These are phyloP conservation scores for Prunus dulcis DNA, from an alignment of 306 rosid species.

Conservation along the genomic window DNA sequence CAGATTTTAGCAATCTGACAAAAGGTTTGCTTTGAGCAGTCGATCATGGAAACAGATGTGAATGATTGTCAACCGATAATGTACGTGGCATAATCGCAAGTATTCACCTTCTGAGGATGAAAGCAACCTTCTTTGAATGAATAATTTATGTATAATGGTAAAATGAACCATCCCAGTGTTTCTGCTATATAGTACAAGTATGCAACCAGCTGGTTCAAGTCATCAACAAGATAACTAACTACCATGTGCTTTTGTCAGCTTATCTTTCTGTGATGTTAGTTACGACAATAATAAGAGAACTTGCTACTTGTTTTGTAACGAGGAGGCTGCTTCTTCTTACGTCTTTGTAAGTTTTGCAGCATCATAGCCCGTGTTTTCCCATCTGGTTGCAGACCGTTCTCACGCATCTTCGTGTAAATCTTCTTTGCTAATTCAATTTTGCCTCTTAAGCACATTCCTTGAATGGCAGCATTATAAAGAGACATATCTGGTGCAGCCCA, in stretches of 20 bases:
- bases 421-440: conserved; percentile 54
- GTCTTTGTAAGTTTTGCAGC: conserved; percentile 47
- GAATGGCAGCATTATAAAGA: conserved; percentile 70
- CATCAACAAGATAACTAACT: not conserved
- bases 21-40: not conserved
- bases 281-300: not conserved
- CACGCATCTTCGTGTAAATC: conserved; percentile 55
- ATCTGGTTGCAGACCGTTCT: conserved; percentile 54
- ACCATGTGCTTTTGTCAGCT: conserved; percentile 3
- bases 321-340: conserved; percentile 20
- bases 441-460: conserved; percentile 74
- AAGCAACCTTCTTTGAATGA: not conserved
- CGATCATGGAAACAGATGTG: not conserved
- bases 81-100: not conserved
- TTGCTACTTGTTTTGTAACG: conserved; percentile 22
- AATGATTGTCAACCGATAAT: not conserved
- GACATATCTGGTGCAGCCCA: conserved; percentile 43
- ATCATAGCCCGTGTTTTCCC: conserved; percentile 73
- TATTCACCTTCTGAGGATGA: not conserved
- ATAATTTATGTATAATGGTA: not conserved
- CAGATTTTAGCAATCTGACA: not conserved
- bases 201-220: not conserved
- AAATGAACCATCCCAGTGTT: not conserved
- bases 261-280: conserved; percentile 23
- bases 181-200: not conserved